Conservation (phyloP, 768 basidiomycete species). For the Phlebiopsis flavidoalba region DNA sequence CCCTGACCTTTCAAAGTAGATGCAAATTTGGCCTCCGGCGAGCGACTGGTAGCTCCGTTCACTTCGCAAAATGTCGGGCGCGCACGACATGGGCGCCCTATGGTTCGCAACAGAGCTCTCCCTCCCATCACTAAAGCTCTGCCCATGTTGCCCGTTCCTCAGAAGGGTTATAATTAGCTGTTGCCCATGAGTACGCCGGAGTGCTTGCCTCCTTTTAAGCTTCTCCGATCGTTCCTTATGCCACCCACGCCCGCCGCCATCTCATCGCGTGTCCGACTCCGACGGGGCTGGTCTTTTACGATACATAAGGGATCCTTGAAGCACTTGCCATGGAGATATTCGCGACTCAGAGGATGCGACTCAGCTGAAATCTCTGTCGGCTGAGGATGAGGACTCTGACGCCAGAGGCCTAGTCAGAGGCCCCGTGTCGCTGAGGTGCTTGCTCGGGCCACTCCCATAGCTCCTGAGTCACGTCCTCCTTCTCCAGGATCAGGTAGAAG, state of each 20-base stretch:
- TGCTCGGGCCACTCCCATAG: conserved; percentile 4
- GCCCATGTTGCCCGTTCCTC: not conserved
- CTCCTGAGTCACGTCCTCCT: not conserved
- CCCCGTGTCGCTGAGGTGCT: not conserved
- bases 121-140: not conserved
- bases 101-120: not conserved
- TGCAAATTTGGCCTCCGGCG: too few species aligned
- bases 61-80: not conserved
- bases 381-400: conserved; percentile 41
- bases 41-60: not conserved
- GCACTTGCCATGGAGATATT: conserved; percentile 36
- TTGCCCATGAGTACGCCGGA: not conserved
- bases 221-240: conserved; percentile 6
- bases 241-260: conserved; percentile 5
- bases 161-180: not conserved
- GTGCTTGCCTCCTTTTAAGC: conserved; percentile 2
- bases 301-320: conserved; percentile 66
- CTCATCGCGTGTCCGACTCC: conserved; percentile 41
- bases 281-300: conserved; percentile 54
- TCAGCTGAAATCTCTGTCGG: conserved; percentile 51
- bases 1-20: too few species aligned
- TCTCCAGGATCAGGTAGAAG: not conserved
- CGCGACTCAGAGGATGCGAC: conserved; percentile 43
- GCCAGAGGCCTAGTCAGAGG: conserved; percentile 30
- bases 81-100: too few species aligned